Evolutionary conservation across 495 filamentous ascomycete species (phyloP), one percentile per base, ranked within the genome.

Genomic region (Astrocystis sublimbata): DNA sequence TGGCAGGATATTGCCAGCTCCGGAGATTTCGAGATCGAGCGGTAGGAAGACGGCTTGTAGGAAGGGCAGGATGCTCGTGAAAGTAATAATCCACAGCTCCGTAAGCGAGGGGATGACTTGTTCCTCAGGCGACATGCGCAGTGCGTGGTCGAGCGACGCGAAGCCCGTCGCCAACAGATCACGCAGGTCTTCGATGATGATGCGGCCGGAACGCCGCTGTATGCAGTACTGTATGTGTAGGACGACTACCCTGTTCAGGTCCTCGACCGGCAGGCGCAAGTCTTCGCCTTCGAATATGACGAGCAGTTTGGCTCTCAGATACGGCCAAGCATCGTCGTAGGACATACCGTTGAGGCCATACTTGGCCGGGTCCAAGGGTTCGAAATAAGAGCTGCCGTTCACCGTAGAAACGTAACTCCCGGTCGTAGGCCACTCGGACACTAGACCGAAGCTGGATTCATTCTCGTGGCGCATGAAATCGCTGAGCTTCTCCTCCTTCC

Each of bases 21-120:
- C 93, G 58, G 90, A 89, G 74, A 98, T 96, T 69, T 99, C 96
- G 13, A 93, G 85, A 67, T 99, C 94, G 12, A 99, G 78, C 0
- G 94, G 96, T 2, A 99, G 80, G 72, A 99, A 96, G 4, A 97
- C 93, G 0, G 93, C 93, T 78, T 99, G 96, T 60, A 98, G 88
- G 71, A 96, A 99, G 0, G 96, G 96, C 12, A 98, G 76, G 47
- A 98, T 89, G 19, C 82, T 90, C 7, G 91, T 90, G 67, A 97
- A 97, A 2, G 96, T 90, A 43, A 93, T 82, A 40, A 93, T 84
- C 96, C 96, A 99, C 67, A 96, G 86, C 66, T 97, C 92, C 6
- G 97, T 93, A 2, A 99, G 81, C 65, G 89, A 83, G 0, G 91
- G 89, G 26, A 97, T 90, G 12, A 96, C 78, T 51, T 86, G 85